Conservation (phyloP, 2,329 filamentous ascomycete genomes). For the Fusarium sublunatum region DNA sequence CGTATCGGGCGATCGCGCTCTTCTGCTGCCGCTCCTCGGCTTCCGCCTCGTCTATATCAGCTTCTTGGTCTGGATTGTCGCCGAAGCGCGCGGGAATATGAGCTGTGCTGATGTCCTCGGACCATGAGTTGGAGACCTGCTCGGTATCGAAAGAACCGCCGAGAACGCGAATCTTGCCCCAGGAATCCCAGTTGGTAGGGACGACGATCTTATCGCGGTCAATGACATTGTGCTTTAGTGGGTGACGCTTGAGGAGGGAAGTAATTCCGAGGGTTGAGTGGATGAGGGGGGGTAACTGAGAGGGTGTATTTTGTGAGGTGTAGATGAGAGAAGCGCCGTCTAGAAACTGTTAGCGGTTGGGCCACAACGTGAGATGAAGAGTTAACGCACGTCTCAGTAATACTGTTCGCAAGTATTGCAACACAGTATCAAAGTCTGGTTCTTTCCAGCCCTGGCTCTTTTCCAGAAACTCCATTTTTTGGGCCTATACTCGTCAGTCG, state of each 20-base stretch:
- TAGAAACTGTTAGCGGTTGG: slow-evolving; percentile 52
- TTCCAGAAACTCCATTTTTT: slow-evolving; percentile 91
- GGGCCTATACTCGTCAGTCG: slow-evolving; percentile 65
- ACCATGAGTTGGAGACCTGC: slow-evolving; percentile 85
- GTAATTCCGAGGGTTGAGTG: slow-evolving; percentile 90
- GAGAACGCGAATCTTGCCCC: slow-evolving; percentile 94
- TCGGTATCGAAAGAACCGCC: slow-evolving; percentile 94
- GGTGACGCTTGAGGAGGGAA: slow-evolving; percentile 80
- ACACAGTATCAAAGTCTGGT: slow-evolving; percentile 93
- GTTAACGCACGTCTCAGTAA: slow-evolving; percentile 77
- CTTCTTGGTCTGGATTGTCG: slow-evolving; percentile 42
- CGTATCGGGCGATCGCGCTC: slow-evolving; percentile 77
- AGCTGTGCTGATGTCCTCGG: slow-evolving; percentile 77
- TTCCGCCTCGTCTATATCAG: slow-evolving; percentile 41
- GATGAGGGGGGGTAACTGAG: slow-evolving; percentile 80
- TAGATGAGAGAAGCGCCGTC: slow-evolving; percentile 88
- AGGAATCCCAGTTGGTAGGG: slow-evolving; percentile 97
- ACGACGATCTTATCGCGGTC: slow-evolving; percentile 95
- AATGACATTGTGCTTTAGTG: slow-evolving; percentile 89
- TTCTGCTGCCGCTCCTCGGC: slow-evolving; percentile 52
- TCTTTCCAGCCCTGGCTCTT: slow-evolving; percentile 94
- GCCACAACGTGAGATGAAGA: not conserved
- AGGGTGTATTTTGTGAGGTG: slow-evolving; percentile 79
- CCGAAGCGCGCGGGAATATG: slow-evolving; percentile 43
- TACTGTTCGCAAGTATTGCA: slow-evolving; percentile 91